Percentiles rank a stretch among this genome's conserved stretches.
Conservation (phyloP, 805 yeast species). For the Starmerella bacillaris region DNA sequence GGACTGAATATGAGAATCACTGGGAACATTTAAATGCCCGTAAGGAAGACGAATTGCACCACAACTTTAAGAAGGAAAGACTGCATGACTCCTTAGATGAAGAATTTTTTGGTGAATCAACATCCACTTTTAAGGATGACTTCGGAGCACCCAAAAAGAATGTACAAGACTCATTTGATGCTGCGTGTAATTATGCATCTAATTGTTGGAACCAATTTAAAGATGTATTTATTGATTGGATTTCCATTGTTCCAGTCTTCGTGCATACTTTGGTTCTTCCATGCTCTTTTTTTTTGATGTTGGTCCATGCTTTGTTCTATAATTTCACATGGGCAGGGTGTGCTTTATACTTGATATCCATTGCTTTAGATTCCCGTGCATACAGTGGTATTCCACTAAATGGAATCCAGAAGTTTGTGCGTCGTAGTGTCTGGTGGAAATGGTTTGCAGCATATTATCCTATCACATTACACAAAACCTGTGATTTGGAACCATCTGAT, state of each 20-base stretch:
- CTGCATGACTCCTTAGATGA: no score
- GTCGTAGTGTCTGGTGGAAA: conserved; percentile 44
- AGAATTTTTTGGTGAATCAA: no score
- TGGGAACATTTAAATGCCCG: no score
- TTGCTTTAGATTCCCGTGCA: conserved; percentile 44
- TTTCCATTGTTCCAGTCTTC: conserved; percentile 50
- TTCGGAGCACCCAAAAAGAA: no score
- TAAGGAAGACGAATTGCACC: no score
- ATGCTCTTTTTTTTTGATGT: conserved; percentile 22
- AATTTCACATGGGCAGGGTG: conserved; percentile 52
- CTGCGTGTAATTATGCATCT: no score
- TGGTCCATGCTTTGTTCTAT: conserved; percentile 39
- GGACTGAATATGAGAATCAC: no score
- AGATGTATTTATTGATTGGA: conserved; percentile 30
- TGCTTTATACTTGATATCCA: conserved; percentile 43
- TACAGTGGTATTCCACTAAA: conserved; percentile 51
- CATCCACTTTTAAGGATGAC: no score
- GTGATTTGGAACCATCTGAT: conserved; percentile 54
- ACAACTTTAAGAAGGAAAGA: no score
- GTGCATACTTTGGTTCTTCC: conserved; percentile 64
- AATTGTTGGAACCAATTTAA: no score
- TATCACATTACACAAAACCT: conserved; percentile 46
- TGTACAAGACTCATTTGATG: no score
- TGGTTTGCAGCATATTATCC: conserved; percentile 71
- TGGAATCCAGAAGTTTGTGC: conserved; percentile 39